Base-by-base conservation (phyloP, 1,139 yeast genomes). In the Oligophagozyma castellii region DNA sequence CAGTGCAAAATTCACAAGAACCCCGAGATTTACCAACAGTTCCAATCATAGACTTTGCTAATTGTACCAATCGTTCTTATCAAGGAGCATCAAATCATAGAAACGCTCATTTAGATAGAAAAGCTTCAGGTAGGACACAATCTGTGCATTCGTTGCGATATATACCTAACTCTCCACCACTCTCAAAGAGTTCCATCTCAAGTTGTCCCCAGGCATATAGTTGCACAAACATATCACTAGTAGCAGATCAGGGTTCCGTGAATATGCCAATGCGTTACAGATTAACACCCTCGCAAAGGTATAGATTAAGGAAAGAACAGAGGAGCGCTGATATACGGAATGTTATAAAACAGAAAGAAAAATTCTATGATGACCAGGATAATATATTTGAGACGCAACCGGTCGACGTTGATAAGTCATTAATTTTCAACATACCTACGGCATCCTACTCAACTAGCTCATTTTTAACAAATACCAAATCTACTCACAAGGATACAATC, bases 341-440 rank as follows among this genome's bases (percentile, higher is more conserved):
- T 6, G 36, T 51, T 4, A 42, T 49, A 11, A 45, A 46, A 23
- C 56, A 53, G 29, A 55, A 56, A 30, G 59, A 58, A 26, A 56
- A 58, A 35, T 44, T 51, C 13, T 62, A 55, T 38, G 67, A 62
- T 11, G 61, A 61, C 18, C 44, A 51, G 24, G 56, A 53, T 7
- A 10, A 18, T 26, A 36, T 22, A 24, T 4, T 18, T 18, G 10
- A 18, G 7, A 7, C 20, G 8, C 20, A 18, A 18, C 10, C 10
- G 10, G 10, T 7, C 7, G 20, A 18, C 10, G 10, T 18, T 18
- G 60, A 55, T 26, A 59, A 57, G 28, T 48, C 59, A 0, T 32
- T 56, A 12, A 59, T 63, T 30, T 65, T 63, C 57, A 64, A 65
- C 35, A 65, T 65, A 5, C 71, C 71, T 4, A 56, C 55, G 43